A percentile compares a stretch with the other conserved stretches of the same genome.
Conservation (phyloP, 305 asterid genomes). For the Solanum aculeatissimum region DNA sequence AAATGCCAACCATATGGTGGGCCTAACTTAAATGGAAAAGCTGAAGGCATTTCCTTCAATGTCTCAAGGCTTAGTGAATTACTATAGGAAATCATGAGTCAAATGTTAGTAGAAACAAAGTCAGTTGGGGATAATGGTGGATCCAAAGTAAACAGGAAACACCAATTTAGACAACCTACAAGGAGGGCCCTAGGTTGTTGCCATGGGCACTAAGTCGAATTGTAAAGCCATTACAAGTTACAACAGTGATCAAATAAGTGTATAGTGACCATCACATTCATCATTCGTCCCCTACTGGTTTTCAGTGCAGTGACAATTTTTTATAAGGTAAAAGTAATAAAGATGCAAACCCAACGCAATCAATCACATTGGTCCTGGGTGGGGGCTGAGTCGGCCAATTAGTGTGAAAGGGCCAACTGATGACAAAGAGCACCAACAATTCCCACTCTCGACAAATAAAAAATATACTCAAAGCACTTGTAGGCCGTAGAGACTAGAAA, state of each 20-base stretch:
- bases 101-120: neutral
- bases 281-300: neutral
- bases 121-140: neutral
- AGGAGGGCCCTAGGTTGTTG: neutral
- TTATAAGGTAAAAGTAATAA: neutral
- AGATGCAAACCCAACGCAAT: neutral
- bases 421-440: neutral
- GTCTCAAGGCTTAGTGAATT: neutral
- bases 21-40: neutral
- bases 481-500: neutral
- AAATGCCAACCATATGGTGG: neutral
- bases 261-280: neutral
- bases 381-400: neutral
- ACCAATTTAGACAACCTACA: neutral
- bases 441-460: neutral
- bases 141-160: neutral
- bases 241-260: neutral
- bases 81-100: neutral
- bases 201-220: neutral
- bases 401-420: neutral
- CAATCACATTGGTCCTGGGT: neutral
- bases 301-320: neutral
- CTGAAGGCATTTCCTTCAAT: neutral
- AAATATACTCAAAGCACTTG: neutral
- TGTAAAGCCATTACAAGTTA: neutral